Evolutionary conservation across 148 eudicot genomes (phyloP).

Genomic region (Salicornia ramosissima): DNA sequence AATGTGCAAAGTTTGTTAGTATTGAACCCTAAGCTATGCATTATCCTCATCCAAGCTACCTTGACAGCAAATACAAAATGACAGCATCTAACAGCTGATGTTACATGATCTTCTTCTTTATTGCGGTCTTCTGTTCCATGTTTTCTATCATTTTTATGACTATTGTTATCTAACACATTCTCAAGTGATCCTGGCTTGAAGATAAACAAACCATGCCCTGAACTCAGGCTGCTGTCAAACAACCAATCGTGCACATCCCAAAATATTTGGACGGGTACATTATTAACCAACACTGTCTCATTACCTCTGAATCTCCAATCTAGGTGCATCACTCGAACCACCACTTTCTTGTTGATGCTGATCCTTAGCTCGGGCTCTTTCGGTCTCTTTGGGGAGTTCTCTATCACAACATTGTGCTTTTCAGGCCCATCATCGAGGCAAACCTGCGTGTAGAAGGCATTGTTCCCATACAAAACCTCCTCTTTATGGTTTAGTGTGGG

Average conservation of each 20-base stretch:
- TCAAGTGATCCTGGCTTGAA: conserved; percentile 29
- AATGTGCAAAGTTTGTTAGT: background rate
- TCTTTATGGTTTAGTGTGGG: conserved; percentile 26
- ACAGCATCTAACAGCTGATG: conserved; percentile 15
- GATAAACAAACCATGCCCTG: conserved; percentile 27
- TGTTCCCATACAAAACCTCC: conserved; percentile 29
- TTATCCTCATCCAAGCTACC: background rate
- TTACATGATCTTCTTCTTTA: background rate
- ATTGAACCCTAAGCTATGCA: too few species aligned
- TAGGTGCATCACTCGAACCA: conserved; percentile 28
- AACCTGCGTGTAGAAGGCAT: conserved; percentile 17
- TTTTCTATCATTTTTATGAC: background rate
- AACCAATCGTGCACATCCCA: conserved; percentile 38
- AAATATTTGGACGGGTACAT: conserved; percentile 28
- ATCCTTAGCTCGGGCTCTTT: conserved; percentile 26
- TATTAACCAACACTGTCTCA: conserved; percentile 27
- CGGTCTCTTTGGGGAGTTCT: conserved; percentile 10
- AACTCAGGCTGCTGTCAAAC: conserved; percentile 14
- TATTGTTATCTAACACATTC: conserved; percentile 12
- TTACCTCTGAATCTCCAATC: conserved; percentile 32
- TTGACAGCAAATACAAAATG: conserved; percentile 31
- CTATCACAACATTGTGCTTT: conserved; percentile 22
- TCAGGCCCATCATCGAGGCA: conserved; percentile 27
- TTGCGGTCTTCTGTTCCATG: background rate
- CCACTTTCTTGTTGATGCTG: conserved; percentile 25